These are phyloP conservation scores for Dryas drummondii DNA, from an alignment of 306 rosid genomes.

Conservation along the genomic window DNA sequence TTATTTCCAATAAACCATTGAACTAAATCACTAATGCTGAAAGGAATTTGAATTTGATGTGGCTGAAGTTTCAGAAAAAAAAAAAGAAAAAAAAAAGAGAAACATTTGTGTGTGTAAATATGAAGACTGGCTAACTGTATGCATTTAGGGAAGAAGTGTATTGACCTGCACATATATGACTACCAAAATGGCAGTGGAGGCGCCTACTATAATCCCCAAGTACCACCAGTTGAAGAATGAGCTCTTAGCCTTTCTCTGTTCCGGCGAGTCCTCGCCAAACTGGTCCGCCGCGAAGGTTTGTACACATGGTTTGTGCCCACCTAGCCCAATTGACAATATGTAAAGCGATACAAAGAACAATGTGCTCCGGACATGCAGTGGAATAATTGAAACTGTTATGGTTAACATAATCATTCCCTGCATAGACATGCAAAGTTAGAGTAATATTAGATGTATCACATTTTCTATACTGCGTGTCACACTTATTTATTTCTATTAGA, in stretches of 20 bases:
- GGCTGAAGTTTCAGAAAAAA: background rate
- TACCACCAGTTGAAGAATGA: slow-evolving; percentile 85
- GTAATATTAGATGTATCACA: too few species aligned
- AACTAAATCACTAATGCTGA: background rate
- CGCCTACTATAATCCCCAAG: slow-evolving; percentile 53
- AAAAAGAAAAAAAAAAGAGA: background rate
- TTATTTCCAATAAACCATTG: too few species aligned
- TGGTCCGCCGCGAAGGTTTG: slow-evolving; percentile 89
- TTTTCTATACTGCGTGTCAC: too few species aligned
- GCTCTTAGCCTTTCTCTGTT: slow-evolving; percentile 52
- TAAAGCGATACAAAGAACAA: slow-evolving; percentile 53
- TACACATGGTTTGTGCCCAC: slow-evolving; percentile 75
- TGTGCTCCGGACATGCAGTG: slow-evolving; percentile 9
- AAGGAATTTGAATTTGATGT: background rate
- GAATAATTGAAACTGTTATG: slow-evolving; percentile 26
- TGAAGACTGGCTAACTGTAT: background rate
- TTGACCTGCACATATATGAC: slow-evolving; percentile 65
- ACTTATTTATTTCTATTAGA: too few species aligned
- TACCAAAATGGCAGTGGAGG: slow-evolving; percentile 43
- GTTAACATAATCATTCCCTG: slow-evolving; percentile 22
- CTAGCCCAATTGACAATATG: slow-evolving; percentile 57
- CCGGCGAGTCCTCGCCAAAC: slow-evolving; percentile 53
- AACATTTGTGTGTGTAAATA: background rate
- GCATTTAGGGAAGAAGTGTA: background rate
- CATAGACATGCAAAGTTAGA: background rate